phyloP scores from a whole-genome alignment of 768 basidiomycete species.

The Tulasnella sp. region DNA sequence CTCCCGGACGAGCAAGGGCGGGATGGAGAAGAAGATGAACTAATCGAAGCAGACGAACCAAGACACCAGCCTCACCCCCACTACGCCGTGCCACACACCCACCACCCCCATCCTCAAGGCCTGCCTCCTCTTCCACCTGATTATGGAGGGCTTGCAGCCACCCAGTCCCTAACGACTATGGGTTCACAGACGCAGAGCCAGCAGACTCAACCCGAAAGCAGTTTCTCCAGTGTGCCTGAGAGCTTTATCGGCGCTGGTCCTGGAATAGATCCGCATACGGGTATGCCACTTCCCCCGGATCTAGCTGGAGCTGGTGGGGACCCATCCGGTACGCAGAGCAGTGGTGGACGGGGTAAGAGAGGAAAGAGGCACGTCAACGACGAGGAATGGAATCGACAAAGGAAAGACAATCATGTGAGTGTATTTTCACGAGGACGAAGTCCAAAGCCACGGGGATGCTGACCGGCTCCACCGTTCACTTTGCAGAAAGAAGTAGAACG shows the following conservation, averaged over 20 bases:
- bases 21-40: slow-evolving; percentile 10
- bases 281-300: background rate
- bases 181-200: background rate
- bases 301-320: background rate
- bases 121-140: slow-evolving; percentile 19
- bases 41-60: slow-evolving; percentile 7
- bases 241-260: background rate
- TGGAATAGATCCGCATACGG: slow-evolving; percentile 7
- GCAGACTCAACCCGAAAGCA: background rate
- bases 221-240: background rate
- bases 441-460: background rate
- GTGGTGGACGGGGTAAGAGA: slow-evolving; percentile 20
- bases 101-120: slow-evolving; percentile 19
- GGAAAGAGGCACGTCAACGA: slow-evolving; percentile 24
- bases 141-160: background rate
- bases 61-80: background rate
- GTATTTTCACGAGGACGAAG: background rate
- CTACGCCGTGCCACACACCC: background rate
- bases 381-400: slow-evolving; percentile 74
- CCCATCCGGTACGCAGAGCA: background rate
- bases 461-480: background rate
- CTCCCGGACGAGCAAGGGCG: background rate
- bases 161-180: background rate
- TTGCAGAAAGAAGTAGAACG: slow-evolving; percentile 96
- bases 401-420: slow-evolving; percentile 79